Evolutionary conservation across 495 filamentous ascomycete genomes (phyloP).

Genomic region (Pseudotulostoma volvatum): DNA sequence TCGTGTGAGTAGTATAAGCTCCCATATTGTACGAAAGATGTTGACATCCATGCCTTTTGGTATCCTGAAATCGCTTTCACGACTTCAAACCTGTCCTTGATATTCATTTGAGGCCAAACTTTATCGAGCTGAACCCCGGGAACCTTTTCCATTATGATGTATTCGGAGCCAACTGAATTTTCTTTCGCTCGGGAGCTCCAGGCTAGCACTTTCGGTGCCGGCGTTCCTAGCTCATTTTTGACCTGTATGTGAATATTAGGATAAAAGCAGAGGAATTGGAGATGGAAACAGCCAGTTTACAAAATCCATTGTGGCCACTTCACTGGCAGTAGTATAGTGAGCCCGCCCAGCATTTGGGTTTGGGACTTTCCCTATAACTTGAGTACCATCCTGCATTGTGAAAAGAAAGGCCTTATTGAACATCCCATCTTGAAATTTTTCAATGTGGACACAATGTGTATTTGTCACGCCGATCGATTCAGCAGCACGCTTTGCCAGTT

Average conservation of each 20-base stretch:
- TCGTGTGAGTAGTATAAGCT: constrained; percentile 14
- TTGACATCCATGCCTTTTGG: constrained; percentile 14
- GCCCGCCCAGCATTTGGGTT: constrained; percentile 23
- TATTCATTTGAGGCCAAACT: constrained; percentile 11
- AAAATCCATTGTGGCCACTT: constrained; percentile 30
- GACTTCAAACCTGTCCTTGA: constrained; percentile 11
- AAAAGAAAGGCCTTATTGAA: constrained; percentile 27
- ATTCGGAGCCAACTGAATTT: constrained; percentile 20
- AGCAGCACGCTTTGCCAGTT: constrained; percentile 18
- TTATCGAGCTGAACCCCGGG: constrained; percentile 10
- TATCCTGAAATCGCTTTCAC: constrained; percentile 12
- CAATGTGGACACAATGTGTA: too few species aligned
- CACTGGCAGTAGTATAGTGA: constrained; percentile 20
- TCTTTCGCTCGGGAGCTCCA: constrained; percentile 12
- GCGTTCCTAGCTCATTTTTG: constrained; percentile 8
- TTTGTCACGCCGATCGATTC: constrained; percentile 18
- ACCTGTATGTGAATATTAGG: constrained; percentile 5
- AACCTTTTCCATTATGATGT: constrained; percentile 23
- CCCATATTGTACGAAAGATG: constrained; percentile 13
- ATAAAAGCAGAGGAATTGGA: constrained; percentile 2
- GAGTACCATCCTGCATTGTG: constrained; percentile 25
- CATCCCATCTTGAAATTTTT: too few species aligned
- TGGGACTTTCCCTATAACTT: constrained; percentile 21
- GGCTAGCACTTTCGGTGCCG: constrained; percentile 11
- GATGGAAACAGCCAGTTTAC: constrained; percentile 5